These are phyloP conservation scores for Xylaria acuta DNA, from an alignment of 495 filamentous ascomycete species.

Conservation along the genomic window DNA sequence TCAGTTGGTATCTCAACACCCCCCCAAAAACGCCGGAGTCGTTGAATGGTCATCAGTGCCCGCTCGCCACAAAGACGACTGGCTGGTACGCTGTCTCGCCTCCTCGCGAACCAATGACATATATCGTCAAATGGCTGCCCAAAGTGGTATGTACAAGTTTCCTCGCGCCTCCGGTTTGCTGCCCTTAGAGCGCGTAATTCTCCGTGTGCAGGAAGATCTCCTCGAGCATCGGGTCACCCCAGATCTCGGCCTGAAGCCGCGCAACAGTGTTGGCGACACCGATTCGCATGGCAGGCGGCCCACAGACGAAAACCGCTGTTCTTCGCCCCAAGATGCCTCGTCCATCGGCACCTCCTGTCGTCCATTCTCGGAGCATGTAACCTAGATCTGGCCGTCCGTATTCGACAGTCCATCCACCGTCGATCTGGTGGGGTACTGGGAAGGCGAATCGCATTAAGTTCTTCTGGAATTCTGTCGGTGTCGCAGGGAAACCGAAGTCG, in stretches of 20 bases:
- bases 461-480: constrained; percentile 79
- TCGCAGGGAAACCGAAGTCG: constrained; percentile 78
- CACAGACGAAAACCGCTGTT: constrained; percentile 93
- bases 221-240: constrained; percentile 75
- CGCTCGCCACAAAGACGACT: neutral
- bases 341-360: constrained; percentile 62
- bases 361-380: constrained; percentile 81
- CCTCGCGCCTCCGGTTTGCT: neutral
- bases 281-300: constrained; percentile 83
- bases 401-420: constrained; percentile 87
- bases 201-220: constrained; percentile 96
- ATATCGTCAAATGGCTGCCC: neutral
- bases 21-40: constrained; percentile 26
- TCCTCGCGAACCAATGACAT: neutral
- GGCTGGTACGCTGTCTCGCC: neutral
- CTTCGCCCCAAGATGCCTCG: constrained; percentile 75
- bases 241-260: constrained; percentile 79
- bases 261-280: constrained; percentile 87
- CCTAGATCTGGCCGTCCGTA: constrained; percentile 91
- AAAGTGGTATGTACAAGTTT: constrained; percentile 22
- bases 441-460: constrained; percentile 87
- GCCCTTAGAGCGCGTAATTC: constrained; percentile 78
- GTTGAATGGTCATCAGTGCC: constrained; percentile 20
- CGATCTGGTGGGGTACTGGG: constrained; percentile 67
- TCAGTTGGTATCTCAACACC: constrained; percentile 26